Evolutionary conservation across 139 green algal species (phyloP), one percentile per base, ranked within the genome.

Genomic region (Picocystis salinarum): DNA sequence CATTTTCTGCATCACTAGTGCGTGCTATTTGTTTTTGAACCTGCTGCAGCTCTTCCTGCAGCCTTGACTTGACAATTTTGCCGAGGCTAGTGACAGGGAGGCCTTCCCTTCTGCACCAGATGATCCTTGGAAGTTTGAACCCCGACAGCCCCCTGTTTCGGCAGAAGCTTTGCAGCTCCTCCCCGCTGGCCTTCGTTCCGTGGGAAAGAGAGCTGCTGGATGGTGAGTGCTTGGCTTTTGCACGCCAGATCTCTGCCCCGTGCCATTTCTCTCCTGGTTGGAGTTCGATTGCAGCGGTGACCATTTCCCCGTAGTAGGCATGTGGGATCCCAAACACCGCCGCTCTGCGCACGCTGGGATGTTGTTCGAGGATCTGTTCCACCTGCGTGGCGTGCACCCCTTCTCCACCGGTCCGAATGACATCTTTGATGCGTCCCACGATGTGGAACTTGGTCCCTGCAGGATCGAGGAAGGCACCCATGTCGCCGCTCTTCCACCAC

Each of bases 391-490:
- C 76, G 26, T 77, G 51, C 28, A 94, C 82, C 31, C 87, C 91
- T 50, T 94, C 83, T 3, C 83, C 74, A 5, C 83, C 83, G 9
- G 44, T 75, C 66, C 85, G 86, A 23, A 94, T 73, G 56, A 84
- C 69, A 50, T 94, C 84, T 46, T 91, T 93, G 4, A 63, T 36
- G 1, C 83, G 56, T 2, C 83, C 83, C n/a, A 66, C 3, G 40
- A 94, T 59, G 73, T 70, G 83, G 34, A 94, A 52, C 3, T 28
- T 24, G 7, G n/a, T n/a, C n/a, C 77, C 74, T 5, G 37, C 11
- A 17, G 10, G 15, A 19, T 66, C 53, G 6, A 64, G 37, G n/a
- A 24, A 45, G 23, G n/a, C n/a, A n/a, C 64, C 64, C 26, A 86
- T 25, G 48, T 92, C 80, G 1, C 80, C 80, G 1, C 80, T 92